Base-by-base conservation (phyloP, 495 filamentous ascomycete genomes). In the Hypoxylon perforatum region DNA sequence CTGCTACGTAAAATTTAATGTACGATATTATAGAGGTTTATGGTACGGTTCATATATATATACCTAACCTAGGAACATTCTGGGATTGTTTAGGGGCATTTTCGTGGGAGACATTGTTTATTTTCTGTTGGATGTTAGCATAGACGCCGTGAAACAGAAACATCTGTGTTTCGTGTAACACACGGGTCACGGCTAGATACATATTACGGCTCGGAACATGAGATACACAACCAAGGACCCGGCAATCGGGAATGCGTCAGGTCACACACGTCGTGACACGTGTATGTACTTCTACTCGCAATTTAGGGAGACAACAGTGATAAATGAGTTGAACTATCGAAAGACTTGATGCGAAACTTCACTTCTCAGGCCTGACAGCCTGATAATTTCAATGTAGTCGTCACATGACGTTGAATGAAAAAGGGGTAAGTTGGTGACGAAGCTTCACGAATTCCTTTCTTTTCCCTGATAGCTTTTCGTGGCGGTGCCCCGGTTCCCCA, bases 401-500 rank as follows among this genome's bases (percentile, higher is more conserved):
- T 30, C 18, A 15, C 38, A 58, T 22, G 41, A 52, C 46, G 57
- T 21, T 8, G 5, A 28, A 36, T 8, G 17, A 38, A 47, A 57
- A 57, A 35, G 17, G 49, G 42, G 28, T 4, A 36, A 41, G 30
- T 28, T 41, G 28, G 38, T n/a, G 53, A 54, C 50, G 14, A 38
- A 55, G 28, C 28, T 28, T n/a, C 9, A 45, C 9, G 35, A n/a
- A n/a, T n/a, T n/a, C n/a, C n/a, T 28, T 45, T 15, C 36, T 61
- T 55, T 52, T 61, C 44, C 57, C 33, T 58, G 28, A 30, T 51
- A 53, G 17, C 19, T 25, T 11, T 28, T 28, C 10, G 25, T 33
- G 41, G 48, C 39, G 8, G 36, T 52, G 38, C 54, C 28, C 36
- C 15, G 22, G 49, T 54, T 45, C 38, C 39, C 47, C 28, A 44